These are phyloP conservation scores for Penicillium sp. DNA, from an alignment of 2,329 filamentous ascomycete genomes.

Conservation along the genomic window DNA sequence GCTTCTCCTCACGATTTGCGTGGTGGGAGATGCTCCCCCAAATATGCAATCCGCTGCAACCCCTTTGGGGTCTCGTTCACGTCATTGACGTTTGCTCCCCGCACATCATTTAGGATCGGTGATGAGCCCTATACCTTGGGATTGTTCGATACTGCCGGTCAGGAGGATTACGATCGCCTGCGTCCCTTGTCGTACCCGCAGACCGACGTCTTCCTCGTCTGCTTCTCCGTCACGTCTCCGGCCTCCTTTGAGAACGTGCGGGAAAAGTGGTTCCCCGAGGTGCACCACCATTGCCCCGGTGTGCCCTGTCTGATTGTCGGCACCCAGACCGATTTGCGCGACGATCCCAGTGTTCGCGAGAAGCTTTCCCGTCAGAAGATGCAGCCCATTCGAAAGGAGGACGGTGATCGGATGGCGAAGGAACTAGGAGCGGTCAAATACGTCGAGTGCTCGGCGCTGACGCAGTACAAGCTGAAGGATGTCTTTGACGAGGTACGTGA, in stretches of 20 bases:
- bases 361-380: conserved; percentile 96
- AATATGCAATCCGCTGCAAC: not conserved
- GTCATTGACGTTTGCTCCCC: not conserved
- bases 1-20: not conserved
- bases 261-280: conserved; percentile 98
- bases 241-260: conserved; percentile 98
- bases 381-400: conserved; percentile 83
- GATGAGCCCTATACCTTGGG: conserved; percentile 97
- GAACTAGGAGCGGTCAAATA: conserved; percentile 98
- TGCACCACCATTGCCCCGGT: conserved; percentile 96
- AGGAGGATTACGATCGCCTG: conserved; percentile 98
- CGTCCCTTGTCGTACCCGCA: conserved; percentile 95
- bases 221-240: conserved; percentile 95
- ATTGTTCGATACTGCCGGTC: conserved; percentile 95
- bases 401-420: conserved; percentile 93
- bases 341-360: conserved; percentile 78
- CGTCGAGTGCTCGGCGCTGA: conserved; percentile 95
- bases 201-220: conserved; percentile 97
- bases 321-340: conserved; percentile 92
- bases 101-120: conserved; percentile 68
- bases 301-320: conserved; percentile 97
- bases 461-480: conserved; percentile 97
- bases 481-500: conserved; percentile 87
- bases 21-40: too few relatives aligned
- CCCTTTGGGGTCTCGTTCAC: conserved; percentile 3